Evolutionary conservation across 306 rosid genomes (phyloP), one percentile per base, ranked within the genome.

Genomic region (Pterocarpus macrocarpus): DNA sequence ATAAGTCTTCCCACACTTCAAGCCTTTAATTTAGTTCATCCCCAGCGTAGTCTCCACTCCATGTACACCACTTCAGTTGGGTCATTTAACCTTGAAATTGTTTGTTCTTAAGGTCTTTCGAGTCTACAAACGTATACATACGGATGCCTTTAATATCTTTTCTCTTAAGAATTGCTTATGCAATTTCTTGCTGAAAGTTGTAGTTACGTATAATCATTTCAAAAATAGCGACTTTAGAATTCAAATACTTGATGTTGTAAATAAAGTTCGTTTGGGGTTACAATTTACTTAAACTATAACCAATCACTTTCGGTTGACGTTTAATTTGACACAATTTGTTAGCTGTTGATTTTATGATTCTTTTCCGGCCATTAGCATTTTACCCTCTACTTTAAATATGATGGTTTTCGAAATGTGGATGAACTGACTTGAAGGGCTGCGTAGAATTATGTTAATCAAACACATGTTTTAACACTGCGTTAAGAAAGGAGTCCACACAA

Each of bases 11-110:
- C 62, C 82, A 45, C 41, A 62, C 43, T 75, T 62, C 35, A 80
- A 17, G 77, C 14, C 82, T 56, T 64, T 58, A 58, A 79, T 58
- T 74, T 38, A 71, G 87, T 67, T 43, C 81, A 11, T 34, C 33
- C 17, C 17, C 30, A 61, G 35, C 80, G 78, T 70, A 71, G 80
- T 56, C 56, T 63, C 64, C 30, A 70, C 76, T 80, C 80, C 13
- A 57, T 8, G 30, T 8, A 55, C 58, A 65, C 10, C 47, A 11
- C 72, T 67, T 64, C 63, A 47, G 52, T 38, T 47, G 58, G 79
- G 4, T 57, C 69, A 71, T 33, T 28, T 71, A 34, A 64, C 71
- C 58, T 71, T 64, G 17, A 53, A 57, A 47, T 58, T 53, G 28
- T 35, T 41, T 32, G 7, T 45, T 34, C 22, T 36, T 9, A 12